phyloP scores from a whole-genome alignment of 106 monocot genomes.

The Acorus gramineus region DNA sequence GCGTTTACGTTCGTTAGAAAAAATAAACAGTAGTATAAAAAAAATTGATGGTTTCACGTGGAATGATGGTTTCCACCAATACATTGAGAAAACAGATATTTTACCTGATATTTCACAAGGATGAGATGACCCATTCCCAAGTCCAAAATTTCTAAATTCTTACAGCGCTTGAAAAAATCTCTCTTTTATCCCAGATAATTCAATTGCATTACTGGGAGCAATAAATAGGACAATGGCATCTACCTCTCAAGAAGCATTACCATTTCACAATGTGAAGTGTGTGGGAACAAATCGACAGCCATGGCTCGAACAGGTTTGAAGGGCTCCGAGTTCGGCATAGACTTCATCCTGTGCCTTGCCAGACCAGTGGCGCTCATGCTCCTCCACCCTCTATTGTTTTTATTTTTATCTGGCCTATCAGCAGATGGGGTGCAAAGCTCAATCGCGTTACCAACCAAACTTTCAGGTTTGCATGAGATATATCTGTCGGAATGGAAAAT shows the following conservation, averaged over 20 bases:
- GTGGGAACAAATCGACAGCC: constrained; percentile 94
- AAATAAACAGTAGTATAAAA: too few species aligned
- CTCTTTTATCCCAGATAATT: too few species aligned
- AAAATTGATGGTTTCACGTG: too few species aligned
- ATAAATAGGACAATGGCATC: not conserved
- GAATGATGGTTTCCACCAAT: too few species aligned
- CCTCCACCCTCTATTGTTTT: constrained; percentile 55
- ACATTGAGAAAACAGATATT: too few species aligned
- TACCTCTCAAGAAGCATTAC: constrained; percentile 94
- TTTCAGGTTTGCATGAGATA: constrained; percentile 96
- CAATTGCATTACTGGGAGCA: too few species aligned
- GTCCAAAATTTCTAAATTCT: too few species aligned
- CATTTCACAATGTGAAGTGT: constrained; percentile 91
- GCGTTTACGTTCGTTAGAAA: too few species aligned
- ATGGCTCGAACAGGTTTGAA: constrained; percentile 66
- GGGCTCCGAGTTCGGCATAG: constrained; percentile 80
- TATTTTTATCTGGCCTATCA: constrained; percentile 43
- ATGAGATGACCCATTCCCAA: too few species aligned
- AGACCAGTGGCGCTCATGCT: constrained; percentile 73
- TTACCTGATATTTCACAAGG: too few species aligned
- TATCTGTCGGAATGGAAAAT: constrained; percentile 33
- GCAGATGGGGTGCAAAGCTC: constrained; percentile 90
- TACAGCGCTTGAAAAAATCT: too few species aligned
- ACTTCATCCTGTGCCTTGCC: constrained; percentile 65
- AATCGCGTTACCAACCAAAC: constrained; percentile 85